phyloP scores from a whole-genome alignment of 2,329 filamentous ascomycete species.

The Zymoseptoria pseudotritici region DNA sequence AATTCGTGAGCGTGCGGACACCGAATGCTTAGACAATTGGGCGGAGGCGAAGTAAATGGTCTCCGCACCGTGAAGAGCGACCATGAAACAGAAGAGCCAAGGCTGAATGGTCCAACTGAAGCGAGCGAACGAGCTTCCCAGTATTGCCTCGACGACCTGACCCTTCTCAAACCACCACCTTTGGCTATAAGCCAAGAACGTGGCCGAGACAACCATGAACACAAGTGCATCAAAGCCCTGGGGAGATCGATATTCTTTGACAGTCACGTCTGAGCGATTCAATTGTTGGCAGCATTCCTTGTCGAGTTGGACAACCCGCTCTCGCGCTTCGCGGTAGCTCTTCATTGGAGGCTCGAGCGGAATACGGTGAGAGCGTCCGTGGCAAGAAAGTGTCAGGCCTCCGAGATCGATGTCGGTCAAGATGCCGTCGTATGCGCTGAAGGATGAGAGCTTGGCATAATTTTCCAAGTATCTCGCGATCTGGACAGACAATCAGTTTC shows the following conservation, averaged over 20 bases:
- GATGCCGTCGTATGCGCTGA: constrained; percentile 49
- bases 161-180: constrained; percentile 49
- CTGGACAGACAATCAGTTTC: constrained; percentile 23
- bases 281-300: constrained; percentile 52
- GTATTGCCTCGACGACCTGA: constrained; percentile 30
- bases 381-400: constrained; percentile 54
- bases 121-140: constrained; percentile 50
- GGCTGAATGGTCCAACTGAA: constrained; percentile 55
- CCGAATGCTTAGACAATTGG: constrained; percentile 45
- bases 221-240: constrained; percentile 46
- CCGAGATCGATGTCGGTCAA: constrained; percentile 60
- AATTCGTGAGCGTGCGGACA: constrained; percentile 39
- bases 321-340: constrained; percentile 60
- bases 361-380: constrained; percentile 46
- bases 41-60: constrained; percentile 39
- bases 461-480: constrained; percentile 70
- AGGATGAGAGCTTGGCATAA: constrained; percentile 53
- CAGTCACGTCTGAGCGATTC: constrained; percentile 49
- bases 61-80: constrained; percentile 61
- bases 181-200: constrained; percentile 45
- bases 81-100: constrained; percentile 50
- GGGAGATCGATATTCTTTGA: constrained; percentile 47
- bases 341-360: constrained; percentile 63
- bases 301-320: constrained; percentile 67
- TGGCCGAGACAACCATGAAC: constrained; percentile 49